Evolutionary conservation across 208 protist genomes (phyloP).

Genomic region (Acanthamoeba divionensis): DNA sequence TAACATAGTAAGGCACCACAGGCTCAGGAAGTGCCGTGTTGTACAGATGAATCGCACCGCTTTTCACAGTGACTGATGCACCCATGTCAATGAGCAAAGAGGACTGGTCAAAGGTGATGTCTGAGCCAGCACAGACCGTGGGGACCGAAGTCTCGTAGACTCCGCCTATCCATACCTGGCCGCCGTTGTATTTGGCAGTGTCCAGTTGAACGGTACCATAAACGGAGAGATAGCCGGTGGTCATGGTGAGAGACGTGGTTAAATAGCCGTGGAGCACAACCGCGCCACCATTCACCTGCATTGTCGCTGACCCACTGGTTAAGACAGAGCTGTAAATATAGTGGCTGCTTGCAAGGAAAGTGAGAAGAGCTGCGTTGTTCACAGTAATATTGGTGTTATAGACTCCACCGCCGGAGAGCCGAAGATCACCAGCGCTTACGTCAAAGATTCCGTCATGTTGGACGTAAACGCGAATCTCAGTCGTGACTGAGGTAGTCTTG

Average conservation of each 20-base stretch:
- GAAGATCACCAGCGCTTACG: neutral
- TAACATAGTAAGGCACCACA: conserved; percentile 28
- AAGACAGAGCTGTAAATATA: neutral
- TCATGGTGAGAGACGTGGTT: neutral
- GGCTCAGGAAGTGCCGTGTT: conserved; percentile 17
- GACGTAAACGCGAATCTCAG: neutral
- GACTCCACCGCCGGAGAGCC: neutral
- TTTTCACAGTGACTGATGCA: neutral
- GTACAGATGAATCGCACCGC: neutral
- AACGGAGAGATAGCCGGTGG: neutral
- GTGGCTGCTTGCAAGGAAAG: neutral
- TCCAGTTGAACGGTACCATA: neutral
- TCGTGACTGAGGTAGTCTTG: neutral
- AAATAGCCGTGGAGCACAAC: neutral
- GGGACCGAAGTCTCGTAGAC: conserved; percentile 12
- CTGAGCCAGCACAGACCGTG: conserved; percentile 1
- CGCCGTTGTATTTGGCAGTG: neutral
- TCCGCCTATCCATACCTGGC: conserved; percentile 9
- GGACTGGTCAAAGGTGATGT: neutral
- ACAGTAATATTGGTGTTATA: neutral
- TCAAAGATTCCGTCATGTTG: neutral
- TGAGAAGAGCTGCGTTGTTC: neutral
- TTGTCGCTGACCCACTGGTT: neutral
- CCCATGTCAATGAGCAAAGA: conserved; percentile 20
- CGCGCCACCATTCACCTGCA: neutral